Conservation (phyloP, 805 yeast genomes). For the Saccharomycopsis synnaedendra region DNA sequence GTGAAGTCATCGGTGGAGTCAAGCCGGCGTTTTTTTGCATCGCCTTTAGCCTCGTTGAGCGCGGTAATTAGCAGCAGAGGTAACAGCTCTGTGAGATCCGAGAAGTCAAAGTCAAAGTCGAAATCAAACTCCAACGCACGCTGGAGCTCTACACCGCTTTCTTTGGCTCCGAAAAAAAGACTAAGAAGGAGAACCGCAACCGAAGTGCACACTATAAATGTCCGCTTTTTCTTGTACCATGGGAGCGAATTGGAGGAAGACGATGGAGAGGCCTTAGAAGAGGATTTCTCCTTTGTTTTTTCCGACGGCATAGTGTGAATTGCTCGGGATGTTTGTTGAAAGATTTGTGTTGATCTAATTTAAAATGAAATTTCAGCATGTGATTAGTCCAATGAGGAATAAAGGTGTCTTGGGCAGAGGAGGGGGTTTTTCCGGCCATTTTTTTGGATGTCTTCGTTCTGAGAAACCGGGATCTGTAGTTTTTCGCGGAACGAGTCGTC, state of each 20-base stretch:
- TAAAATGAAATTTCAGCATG: too few relatives aligned
- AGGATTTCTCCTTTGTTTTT: too few relatives aligned
- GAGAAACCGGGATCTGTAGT: too few relatives aligned
- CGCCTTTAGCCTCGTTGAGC: conserved; percentile 12
- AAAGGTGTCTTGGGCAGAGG: too few relatives aligned
- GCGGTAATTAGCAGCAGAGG: conserved; percentile 10
- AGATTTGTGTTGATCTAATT: too few relatives aligned
- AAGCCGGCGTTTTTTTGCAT: conserved; percentile 2
- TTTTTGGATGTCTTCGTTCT: too few relatives aligned
- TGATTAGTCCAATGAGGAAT: too few relatives aligned
- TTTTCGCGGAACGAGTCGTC: too few relatives aligned
- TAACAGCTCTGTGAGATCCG: conserved; percentile 11
- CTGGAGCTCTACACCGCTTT: conserved; percentile 13
- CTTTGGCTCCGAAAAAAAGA: conserved; percentile 14
- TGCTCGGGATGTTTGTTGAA: too few relatives aligned
- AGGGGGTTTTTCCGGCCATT: too few relatives aligned
- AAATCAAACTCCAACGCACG: conserved; percentile 11
- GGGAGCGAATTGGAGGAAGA: not conserved
- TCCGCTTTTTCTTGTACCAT: not conserved
- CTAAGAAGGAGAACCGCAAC: conserved; percentile 5
- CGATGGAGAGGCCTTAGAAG: not conserved
- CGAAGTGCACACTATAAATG: not conserved
- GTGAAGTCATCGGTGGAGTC: conserved; percentile 77
- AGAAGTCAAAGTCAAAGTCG: conserved; percentile 15
- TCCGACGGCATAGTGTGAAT: too few relatives aligned